Base-by-base conservation (phyloP, 164 flowering plant genomes). In the Hamamelis virginiana region DNA sequence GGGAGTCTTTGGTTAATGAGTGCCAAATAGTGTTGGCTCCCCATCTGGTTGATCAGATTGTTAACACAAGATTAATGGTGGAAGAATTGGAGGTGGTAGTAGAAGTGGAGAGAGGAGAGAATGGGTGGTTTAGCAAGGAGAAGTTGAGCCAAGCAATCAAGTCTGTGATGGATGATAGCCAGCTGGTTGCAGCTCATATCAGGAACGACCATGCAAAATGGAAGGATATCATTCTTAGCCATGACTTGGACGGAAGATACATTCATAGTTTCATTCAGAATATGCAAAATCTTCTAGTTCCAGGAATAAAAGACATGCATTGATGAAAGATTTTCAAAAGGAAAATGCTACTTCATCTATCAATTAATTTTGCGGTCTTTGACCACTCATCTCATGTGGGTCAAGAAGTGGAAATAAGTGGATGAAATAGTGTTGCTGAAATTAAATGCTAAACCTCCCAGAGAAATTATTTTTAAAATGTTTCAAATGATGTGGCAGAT, bases 71-170 rank as follows among this genome's bases (percentile, higher is more conserved):
- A 65, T 15, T 82, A 8, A 16, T 87, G 83, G 82, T 72, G 1
- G 81, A 72, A 0, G 86, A 82, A 33, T 41, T 85, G 46, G 68
- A 82, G 72, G 85, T 82, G 22, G 89, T 76, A 1, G 86, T 87
- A 50, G 87, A 83, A 71, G 87, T 84, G 13, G 80, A 78, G 71
- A 76, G 74, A 26, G 51, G 1, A 47, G 51, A 47, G 18, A 47
- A 47, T 9, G 51, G 51, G 11, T 47, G 51, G 51, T 47, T 47
- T 47, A 11, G 8, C 10, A 47, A 47, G 51, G 51, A 47, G 18
- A 47, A 47, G 15, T 47, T 47, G 11, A 11, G 51, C 18, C 1
- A 15, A 47, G 18, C 15, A 11, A 47, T 47, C 3, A 47, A 47
- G 18, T 47, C 51, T 11, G 51, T 47, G 51, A 47, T 47, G 51